phyloP scores from a whole-genome alignment of 768 basidiomycete species.

The Tephrocybe sp. region DNA sequence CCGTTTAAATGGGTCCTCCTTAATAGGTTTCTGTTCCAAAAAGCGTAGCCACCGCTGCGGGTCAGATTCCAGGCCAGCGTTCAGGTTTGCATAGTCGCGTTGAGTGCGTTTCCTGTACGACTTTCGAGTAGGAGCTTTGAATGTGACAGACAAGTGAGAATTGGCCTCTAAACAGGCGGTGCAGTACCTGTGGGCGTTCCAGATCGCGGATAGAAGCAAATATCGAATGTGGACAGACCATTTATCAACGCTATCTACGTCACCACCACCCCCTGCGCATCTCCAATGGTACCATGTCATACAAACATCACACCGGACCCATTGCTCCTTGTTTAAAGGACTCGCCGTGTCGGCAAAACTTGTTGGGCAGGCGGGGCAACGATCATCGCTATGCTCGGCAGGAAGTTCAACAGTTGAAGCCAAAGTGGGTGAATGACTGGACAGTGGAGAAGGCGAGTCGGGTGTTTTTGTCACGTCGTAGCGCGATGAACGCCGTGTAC shows the following conservation, averaged over 20 bases:
- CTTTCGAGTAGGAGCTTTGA: constrained; percentile 79
- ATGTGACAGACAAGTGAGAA: constrained; percentile 62
- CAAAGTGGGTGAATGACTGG: constrained; percentile 27
- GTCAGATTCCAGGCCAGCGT: constrained; percentile 64
- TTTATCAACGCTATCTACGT: constrained; percentile 72
- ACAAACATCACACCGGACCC: constrained; percentile 84
- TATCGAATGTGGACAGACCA: constrained; percentile 50
- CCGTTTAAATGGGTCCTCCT: constrained; percentile 61
- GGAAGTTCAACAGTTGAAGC: constrained; percentile 22
- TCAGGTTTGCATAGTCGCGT: constrained; percentile 78
- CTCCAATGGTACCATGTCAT: constrained; percentile 85
- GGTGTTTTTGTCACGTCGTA: constrained; percentile 34
- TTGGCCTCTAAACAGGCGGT: constrained; percentile 59
- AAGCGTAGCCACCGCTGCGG: constrained; percentile 67
- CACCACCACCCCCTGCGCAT: constrained; percentile 68
- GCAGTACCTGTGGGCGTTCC: constrained; percentile 60
- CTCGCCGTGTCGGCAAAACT: constrained; percentile 28
- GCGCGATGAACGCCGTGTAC: constrained; percentile 43
- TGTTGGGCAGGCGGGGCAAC: constrained; percentile 55
- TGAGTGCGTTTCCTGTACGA: constrained; percentile 73
- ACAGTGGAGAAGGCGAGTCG: constrained; percentile 30
- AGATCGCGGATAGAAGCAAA: constrained; percentile 7
- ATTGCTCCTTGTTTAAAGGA: constrained; percentile 60
- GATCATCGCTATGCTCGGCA: constrained; percentile 23
- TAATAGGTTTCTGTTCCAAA: constrained; percentile 66